Percentiles rank a stretch among this genome's conserved stretches.
Evolutionary conservation across 441 rosid species (phyloP).

Genomic region (Mallotus repandus): DNA sequence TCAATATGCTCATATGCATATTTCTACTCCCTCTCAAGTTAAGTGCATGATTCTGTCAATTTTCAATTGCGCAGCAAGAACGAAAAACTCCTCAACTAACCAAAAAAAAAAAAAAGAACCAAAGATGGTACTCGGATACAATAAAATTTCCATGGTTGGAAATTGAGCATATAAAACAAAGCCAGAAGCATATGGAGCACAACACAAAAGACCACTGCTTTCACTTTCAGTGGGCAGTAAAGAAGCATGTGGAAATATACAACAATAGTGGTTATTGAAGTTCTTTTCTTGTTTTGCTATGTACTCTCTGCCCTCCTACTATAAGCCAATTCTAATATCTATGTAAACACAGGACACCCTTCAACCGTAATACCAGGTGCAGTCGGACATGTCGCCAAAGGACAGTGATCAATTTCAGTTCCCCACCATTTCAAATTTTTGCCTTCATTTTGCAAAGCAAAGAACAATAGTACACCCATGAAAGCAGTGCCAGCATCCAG

Average conservation of each 20-base stretch:
- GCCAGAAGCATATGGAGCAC: neutral
- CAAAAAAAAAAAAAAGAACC: too few species aligned
- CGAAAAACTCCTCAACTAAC: too few species aligned
- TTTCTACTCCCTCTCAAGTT: too few species aligned
- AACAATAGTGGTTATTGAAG: neutral
- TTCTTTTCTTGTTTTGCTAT: constrained; percentile 3
- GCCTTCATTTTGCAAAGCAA: constrained; percentile 75
- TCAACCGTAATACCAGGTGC: constrained; percentile 63
- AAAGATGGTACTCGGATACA: too few species aligned
- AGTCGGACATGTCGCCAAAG: constrained; percentile 81
- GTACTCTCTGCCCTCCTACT: neutral
- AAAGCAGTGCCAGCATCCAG: constrained; percentile 96
- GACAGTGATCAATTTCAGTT: constrained; percentile 76
- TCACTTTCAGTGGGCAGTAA: neutral
- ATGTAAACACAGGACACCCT: constrained; percentile 68
- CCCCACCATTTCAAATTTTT: constrained; percentile 85
- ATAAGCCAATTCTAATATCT: constrained; percentile 14
- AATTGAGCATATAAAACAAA: neutral
- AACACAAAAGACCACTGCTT: neutral
- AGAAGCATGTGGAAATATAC: neutral
- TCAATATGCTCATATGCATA: too few species aligned
- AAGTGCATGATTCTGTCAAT: too few species aligned
- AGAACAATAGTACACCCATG: constrained; percentile 93
- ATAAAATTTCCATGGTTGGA: neutral
- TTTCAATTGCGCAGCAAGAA: too few species aligned